A percentile compares a stretch with the other conserved stretches of the same genome.
Evolutionary conservation across 2,329 filamentous ascomycete genomes (phyloP).

Genomic region (Chlorencoelia australis): DNA sequence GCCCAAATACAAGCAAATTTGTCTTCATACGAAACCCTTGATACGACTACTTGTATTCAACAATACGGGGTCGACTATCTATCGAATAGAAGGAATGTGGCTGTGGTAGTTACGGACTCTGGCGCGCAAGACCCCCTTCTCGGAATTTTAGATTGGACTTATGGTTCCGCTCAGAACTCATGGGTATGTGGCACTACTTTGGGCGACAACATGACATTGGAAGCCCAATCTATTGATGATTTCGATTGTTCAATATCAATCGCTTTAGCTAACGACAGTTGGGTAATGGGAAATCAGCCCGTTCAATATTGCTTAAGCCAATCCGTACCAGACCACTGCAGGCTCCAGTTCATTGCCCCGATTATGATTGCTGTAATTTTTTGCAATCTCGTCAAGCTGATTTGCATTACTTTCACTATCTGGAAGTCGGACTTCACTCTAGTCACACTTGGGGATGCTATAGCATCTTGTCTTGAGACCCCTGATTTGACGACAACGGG

Average conservation of each 20-base stretch:
- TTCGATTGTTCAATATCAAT: too few relatives aligned
- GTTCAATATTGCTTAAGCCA: slow-evolving; percentile 14
- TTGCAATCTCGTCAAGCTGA: slow-evolving; percentile 18
- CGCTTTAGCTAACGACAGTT: slow-evolving; percentile 5
- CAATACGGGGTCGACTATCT: slow-evolving; percentile 12
- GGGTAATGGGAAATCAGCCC: slow-evolving; percentile 7
- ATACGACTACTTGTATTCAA: slow-evolving; percentile 7
- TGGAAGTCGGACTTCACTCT: slow-evolving; percentile 16
- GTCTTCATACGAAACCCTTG: slow-evolving; percentile 9
- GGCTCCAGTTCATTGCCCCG: slow-evolving; percentile 12
- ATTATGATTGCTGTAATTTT: slow-evolving; percentile 14
- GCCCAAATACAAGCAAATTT: slow-evolving; percentile 12
- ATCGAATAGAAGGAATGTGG: too few relatives aligned
- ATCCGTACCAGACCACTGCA: slow-evolving; percentile 10
- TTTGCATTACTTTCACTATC: slow-evolving; percentile 16
- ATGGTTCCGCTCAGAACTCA: too few relatives aligned
- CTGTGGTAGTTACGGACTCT: too few relatives aligned
- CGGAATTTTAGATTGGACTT: too few relatives aligned
- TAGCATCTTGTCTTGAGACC: slow-evolving; percentile 26
- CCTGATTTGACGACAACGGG: slow-evolving; percentile 11
- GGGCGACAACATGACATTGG: too few relatives aligned
- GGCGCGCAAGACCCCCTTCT: too few relatives aligned
- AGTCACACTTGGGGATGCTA: slow-evolving; percentile 26
- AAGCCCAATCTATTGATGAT: too few relatives aligned
- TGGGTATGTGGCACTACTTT: too few relatives aligned